These are phyloP conservation scores for Papiliotrema nemorosa DNA, from an alignment of 1,284 basidiomycete genomes.

Conservation along the genomic window DNA sequence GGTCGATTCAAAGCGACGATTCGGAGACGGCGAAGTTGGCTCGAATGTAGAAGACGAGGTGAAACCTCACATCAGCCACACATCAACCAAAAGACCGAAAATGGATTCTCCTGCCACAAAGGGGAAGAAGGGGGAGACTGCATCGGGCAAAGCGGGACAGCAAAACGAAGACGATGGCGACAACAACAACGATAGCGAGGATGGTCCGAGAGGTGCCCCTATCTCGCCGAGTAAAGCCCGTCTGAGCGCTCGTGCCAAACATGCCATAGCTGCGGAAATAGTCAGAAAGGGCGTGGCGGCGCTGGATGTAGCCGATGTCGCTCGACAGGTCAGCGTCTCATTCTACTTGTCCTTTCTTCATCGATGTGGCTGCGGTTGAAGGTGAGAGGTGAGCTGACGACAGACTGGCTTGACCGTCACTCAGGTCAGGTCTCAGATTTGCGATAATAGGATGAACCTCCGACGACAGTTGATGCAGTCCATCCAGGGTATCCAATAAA, in stretches of 20 bases:
- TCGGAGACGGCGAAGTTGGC: not conserved
- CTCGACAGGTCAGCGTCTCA: not conserved
- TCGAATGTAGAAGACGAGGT: not conserved
- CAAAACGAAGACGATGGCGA: not conserved
- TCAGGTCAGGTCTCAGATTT: slow-evolving; percentile 32
- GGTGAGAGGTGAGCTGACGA: slow-evolving; percentile 13
- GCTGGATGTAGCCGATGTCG: not conserved
- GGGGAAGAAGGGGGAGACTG: not conserved
- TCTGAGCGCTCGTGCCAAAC: not conserved
- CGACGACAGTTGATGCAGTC: slow-evolving; percentile 22
- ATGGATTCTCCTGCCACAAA: too few species aligned
- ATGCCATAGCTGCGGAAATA: not conserved
- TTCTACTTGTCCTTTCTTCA: too few species aligned
- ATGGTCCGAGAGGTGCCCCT: too few species aligned
- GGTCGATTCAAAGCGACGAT: not conserved
- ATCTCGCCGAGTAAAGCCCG: not conserved
- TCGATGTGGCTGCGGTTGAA: too few species aligned
- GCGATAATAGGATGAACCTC: slow-evolving; percentile 27
- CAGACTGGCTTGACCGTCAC: slow-evolving; percentile 31
- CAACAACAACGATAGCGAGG: too few species aligned
- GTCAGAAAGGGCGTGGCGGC: not conserved
- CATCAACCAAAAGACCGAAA: too few species aligned
- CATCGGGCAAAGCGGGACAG: not conserved
- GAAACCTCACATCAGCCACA: too few species aligned
- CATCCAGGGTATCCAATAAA: slow-evolving; percentile 12